A percentile compares a stretch with the other conserved stretches of the same genome.
Evolutionary conservation across 495 filamentous ascomycete species (phyloP).

Genomic region (Neurospora africana): DNA sequence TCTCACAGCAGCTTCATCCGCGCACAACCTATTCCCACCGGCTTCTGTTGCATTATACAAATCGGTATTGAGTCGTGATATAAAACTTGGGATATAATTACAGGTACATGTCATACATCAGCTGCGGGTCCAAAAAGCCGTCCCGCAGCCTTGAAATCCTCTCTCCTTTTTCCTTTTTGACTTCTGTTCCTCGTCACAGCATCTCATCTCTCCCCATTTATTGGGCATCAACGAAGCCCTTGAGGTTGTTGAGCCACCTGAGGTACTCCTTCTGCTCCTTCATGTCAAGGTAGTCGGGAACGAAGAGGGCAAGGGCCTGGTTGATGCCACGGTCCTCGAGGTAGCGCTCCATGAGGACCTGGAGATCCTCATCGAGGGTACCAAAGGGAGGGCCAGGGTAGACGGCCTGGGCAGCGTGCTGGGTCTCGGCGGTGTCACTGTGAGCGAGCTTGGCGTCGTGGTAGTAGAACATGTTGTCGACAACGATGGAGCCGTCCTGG

Average conservation of each 20-base stretch:
- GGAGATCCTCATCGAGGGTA: slow-evolving; percentile 91
- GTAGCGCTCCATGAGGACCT: slow-evolving; percentile 83
- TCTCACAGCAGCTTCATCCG: background rate
- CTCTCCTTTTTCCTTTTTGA: background rate
- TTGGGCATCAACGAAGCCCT: slow-evolving; percentile 64
- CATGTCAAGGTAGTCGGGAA: slow-evolving; percentile 92
- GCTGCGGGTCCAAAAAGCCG: background rate
- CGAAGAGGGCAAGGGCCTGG: slow-evolving; percentile 74
- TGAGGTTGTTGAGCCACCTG: slow-evolving; percentile 77
- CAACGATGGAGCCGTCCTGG: slow-evolving; percentile 75
- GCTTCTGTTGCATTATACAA: background rate
- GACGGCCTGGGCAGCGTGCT: slow-evolving; percentile 50
- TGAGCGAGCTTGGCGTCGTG: slow-evolving; percentile 59
- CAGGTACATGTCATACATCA: background rate
- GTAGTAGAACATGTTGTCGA: slow-evolving; percentile 89
- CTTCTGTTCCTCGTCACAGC: background rate
- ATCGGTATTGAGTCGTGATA: background rate
- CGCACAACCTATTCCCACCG: background rate
- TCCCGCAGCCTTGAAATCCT: background rate
- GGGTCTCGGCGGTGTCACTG: slow-evolving; percentile 32
- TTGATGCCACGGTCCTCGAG: slow-evolving; percentile 91
- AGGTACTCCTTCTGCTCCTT: slow-evolving; percentile 99
- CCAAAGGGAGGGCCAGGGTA: slow-evolving; percentile 90
- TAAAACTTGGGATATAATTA: background rate
- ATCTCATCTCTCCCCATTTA: background rate